Evolutionary conservation across 176 grass and related monocot genomes (phyloP), one percentile per base, ranked within the genome.

Genomic region (Musa acuminata): DNA sequence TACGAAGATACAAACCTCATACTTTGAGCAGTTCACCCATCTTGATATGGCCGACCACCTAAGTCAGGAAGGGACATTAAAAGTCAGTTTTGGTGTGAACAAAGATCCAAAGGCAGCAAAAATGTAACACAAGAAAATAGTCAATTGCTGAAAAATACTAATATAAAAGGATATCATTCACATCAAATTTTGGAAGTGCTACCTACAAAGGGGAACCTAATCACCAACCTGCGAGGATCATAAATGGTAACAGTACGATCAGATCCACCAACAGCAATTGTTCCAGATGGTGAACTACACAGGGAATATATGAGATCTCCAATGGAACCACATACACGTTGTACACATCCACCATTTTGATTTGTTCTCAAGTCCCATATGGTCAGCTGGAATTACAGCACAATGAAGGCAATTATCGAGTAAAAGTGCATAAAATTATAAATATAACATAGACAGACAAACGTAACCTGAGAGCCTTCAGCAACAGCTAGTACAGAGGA

Each of bases 11-110:
- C 72, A 60, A 78, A 97, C 90, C 95, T 93, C 95, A 53, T 93
- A 98, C 73, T 98, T 93, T 82, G 95, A 93, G 88, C 88, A 98
- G 76, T 85, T 87, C 48, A 90, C 81, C 94, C 90, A 98, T 89
- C 90, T 87, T 66, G 88, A 93, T 23, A 93, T 72, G 68, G 90
- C 84, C 6, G 84, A 82, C 94, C 94, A 98, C 90, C 94, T 98
- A 35, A 82, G 59, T 59, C 49, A 88, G 21, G 35, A 43, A 43
- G 35, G 35, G 35, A 5, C 35, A 43, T 43, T 43, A 43, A 43
- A 43, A 43, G 35, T 43, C 35, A 43, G 35, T 43, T 43, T 43
- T 43, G 35, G 35, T 6, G 35, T 43, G 35, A 43, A 29, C 29
- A 29, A 43, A 43, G 35, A 43, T 68, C 66, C 67, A 69, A 19